Base-by-base conservation (phyloP, 306 rosid genomes). In the Fragaria ananassa region DNA sequence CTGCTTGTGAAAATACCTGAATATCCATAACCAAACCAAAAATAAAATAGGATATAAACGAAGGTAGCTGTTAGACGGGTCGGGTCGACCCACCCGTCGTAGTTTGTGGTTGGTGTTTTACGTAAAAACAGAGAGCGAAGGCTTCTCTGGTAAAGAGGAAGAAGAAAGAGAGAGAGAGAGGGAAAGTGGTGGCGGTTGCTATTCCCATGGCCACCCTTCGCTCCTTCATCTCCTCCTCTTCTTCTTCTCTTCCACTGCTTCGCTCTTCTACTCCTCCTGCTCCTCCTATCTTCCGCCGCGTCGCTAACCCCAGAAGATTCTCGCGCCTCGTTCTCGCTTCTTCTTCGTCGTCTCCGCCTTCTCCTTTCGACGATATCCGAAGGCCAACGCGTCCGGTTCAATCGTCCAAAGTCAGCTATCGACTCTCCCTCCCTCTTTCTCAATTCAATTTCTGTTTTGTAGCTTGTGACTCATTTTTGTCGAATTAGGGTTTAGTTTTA, bases 131-230 rank as follows among this genome's bases (percentile, higher is more conserved):
- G 27, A 21, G 12, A 19, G 0, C 0, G 46, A 56, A 25, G 31
- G 34, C 3, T 18, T 25, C 23, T 23, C 27, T 41, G 37, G 65
- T 1, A 10, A 42, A 10, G 66, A 27, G 65, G 35, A 27, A 60
- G 66, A 54, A 61, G 29, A 18, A n/a, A 9, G 27, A 25, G 66
- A 21, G 77, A 21, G 77, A 45, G 72, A 49, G 72, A 49, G 47
- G 8, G 66, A 2, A 3, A 39, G 80, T 29, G 80, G 85, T 31
- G 57, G 82, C 29, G 83, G 80, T 45, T 72, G 80, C 61, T 14
- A 17, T n/a, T 53, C 6, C 23, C 23, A 6, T 94, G 98, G 94
- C 98, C 80, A 78, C 94, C 91, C 85, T 88, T 81, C 75, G 90
- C 81, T 88, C 94, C 80, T 81, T 83, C 79, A 70, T 86, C 88